phyloP scores from a whole-genome alignment of 371 early-diverging fungal species.

The Amoeboaphelidium protococcarum region DNA sequence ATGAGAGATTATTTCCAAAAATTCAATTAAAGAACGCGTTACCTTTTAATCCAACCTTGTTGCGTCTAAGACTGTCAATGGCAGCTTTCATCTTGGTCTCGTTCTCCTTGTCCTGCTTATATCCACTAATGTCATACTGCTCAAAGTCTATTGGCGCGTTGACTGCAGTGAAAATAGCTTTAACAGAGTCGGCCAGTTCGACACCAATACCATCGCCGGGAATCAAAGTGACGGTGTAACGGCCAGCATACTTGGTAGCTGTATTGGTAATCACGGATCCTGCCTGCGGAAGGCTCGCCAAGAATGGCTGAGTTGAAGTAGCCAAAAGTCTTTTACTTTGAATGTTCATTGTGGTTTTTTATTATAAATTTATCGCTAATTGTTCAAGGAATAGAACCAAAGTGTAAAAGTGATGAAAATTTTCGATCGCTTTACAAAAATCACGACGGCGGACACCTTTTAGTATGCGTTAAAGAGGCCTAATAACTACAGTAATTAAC shows the following conservation, averaged over 20 bases:
- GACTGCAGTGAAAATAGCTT: constrained; percentile 70
- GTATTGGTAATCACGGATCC: not conserved
- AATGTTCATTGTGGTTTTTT: too few relatives aligned
- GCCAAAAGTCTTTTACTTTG: not conserved
- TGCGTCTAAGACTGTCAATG: constrained; percentile 61
- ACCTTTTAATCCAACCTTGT: constrained; percentile 90
- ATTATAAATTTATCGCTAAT: too few relatives aligned
- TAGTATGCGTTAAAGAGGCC: too few relatives aligned
- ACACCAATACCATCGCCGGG: constrained; percentile 93
- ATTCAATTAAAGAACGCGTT: too few relatives aligned
- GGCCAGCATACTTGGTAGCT: constrained; percentile 41
- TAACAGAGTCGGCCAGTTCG: constrained; percentile 66
- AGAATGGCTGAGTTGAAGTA: not conserved
- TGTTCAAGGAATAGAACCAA: too few relatives aligned
- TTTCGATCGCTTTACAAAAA: too few relatives aligned
- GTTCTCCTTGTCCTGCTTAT: constrained; percentile 27
- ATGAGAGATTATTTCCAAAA: too few relatives aligned
- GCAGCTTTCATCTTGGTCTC: constrained; percentile 51
- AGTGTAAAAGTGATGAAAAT: too few relatives aligned
- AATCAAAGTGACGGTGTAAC: constrained; percentile 77
- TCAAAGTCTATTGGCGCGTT: constrained; percentile 80
- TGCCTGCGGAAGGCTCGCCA: not conserved
- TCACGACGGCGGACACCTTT: too few relatives aligned
- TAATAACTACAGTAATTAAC: too few relatives aligned
- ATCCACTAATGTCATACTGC: constrained; percentile 74